Evolutionary conservation across 2,329 filamentous ascomycete genomes (phyloP).

Genomic region (Hypoxylon rubiginosum): DNA sequence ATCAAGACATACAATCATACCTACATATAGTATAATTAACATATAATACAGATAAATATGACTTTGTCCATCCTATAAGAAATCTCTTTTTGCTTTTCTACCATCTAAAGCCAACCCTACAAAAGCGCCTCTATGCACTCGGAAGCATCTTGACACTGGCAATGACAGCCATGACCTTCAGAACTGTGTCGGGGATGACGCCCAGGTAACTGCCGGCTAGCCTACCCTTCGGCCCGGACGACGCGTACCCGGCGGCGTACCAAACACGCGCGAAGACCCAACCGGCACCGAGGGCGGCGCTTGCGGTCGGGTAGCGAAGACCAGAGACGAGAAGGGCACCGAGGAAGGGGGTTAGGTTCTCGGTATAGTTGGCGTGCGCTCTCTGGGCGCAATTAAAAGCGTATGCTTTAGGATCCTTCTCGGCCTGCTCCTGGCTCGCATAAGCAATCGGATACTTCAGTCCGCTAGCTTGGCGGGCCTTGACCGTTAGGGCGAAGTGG

Average conservation of each 20-base stretch:
- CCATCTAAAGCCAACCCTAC: neutral
- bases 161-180: slow-evolving; percentile 62
- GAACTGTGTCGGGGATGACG: slow-evolving; percentile 53
- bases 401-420: slow-evolving; percentile 66
- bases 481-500: slow-evolving; percentile 63
- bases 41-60: neutral
- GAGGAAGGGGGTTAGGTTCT: slow-evolving; percentile 69
- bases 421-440: slow-evolving; percentile 66
- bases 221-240: slow-evolving; percentile 62
- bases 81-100: neutral
- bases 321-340: slow-evolving; percentile 68
- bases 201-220: slow-evolving; percentile 54
- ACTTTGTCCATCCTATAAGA: neutral
- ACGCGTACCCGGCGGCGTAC: slow-evolving; percentile 69
- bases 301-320: slow-evolving; percentile 64
- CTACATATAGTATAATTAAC: neutral
- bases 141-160: slow-evolving; percentile 56
- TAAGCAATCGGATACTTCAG: slow-evolving; percentile 71
- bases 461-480: slow-evolving; percentile 65
- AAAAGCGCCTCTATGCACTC: slow-evolving; percentile 25
- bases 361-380: slow-evolving; percentile 71
- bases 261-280: slow-evolving; percentile 67
- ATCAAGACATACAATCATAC: too few species aligned
- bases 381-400: slow-evolving; percentile 70
- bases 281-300: slow-evolving; percentile 62